Percentiles rank a stretch among this genome's conserved stretches.
Conservation (phyloP, 495 filamentous ascomycete genomes). For the Penicillium pancosmium region DNA sequence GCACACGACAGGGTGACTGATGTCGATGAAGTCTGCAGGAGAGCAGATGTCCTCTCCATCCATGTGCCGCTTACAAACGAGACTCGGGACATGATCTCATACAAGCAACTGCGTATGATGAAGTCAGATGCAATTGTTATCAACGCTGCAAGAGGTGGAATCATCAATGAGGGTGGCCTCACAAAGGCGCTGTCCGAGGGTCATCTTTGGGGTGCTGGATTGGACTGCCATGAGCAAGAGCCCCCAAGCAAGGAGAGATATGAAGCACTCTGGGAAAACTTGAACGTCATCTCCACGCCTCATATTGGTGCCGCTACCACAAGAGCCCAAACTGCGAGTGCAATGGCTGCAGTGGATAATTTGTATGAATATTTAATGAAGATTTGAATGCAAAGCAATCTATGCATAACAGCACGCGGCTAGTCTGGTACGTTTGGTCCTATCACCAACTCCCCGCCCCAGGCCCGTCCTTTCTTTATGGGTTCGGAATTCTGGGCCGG, state of each 20-base stretch:
- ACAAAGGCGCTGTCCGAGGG: slow-evolving; percentile 47
- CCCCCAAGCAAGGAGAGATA: slow-evolving; percentile 30
- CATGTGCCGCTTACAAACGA: slow-evolving; percentile 40
- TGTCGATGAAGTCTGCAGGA: slow-evolving; percentile 31
- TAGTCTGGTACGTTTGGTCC: too few species aligned
- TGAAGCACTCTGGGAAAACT: slow-evolving; percentile 29
- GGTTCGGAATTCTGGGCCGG: too few species aligned
- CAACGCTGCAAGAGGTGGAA: slow-evolving; percentile 61
- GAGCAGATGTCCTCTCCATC: slow-evolving; percentile 39
- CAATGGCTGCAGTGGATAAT: slow-evolving; percentile 32
- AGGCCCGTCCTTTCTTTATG: too few species aligned
- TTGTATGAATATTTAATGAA: slow-evolving; percentile 4
- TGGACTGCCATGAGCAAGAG: slow-evolving; percentile 35
- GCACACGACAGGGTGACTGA: slow-evolving; percentile 27
- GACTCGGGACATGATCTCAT: slow-evolving; percentile 50
- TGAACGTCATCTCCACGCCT: slow-evolving; percentile 36
- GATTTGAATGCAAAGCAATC: neutral
- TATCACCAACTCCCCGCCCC: too few species aligned
- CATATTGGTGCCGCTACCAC: slow-evolving; percentile 35
- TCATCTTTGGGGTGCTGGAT: slow-evolving; percentile 53
- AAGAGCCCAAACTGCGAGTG: slow-evolving; percentile 25
- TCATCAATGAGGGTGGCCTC: slow-evolving; percentile 57
- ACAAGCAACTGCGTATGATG: slow-evolving; percentile 51
- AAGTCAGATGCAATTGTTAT: slow-evolving; percentile 52
- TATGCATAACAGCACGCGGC: neutral